Base-by-base conservation (phyloP, 176 grass and related monocot genomes). In the Poa annua region DNA sequence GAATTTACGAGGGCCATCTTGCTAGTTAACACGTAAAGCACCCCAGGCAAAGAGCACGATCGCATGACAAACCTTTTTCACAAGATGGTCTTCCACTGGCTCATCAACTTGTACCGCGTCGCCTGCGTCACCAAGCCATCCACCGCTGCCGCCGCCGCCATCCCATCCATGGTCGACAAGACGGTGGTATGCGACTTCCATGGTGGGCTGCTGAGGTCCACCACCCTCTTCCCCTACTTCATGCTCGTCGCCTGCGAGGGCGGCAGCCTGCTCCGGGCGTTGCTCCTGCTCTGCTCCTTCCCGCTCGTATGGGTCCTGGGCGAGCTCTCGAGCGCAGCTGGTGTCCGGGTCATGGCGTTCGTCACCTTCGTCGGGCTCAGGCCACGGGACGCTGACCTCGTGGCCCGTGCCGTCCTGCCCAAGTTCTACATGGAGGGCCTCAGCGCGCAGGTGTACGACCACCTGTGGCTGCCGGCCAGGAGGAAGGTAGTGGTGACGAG, bases 221-320 rank as follows among this genome's bases (percentile, higher is more conserved):
- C 29, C 0, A 63, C 79, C 20, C 56, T 85, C 15, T 97, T 97
- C 77, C 92, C n/a, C n/a, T n/a, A n/a, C n/a, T n/a, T n/a, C n/a
- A n/a, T n/a, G n/a, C n/a, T n/a, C n/a, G n/a, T n/a, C 95, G 90
- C 95, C 17, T 97, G 72, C 66, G 95, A 97, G 89, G 95, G 90
- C 3, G 95, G 92, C 19, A 85, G 92, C 80, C 74, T 92, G 2
- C 42, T 93, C 15, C 86, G 95, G 25, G 86, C 90, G 11, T 11
- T 87, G 66, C 79, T 97, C 4, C 68, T 97, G 56, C 88, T 97
- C 67, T 71, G 79, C 39, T 51, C 57, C 1, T 89, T 57, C 39
- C 95, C 95, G 0, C 49, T 94, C 61, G 59, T 94, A 64, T 91
- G 85, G 64, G 61, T 85, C 9, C 24, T 97, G 20, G 95, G 90